Evolutionary conservation across 495 filamentous ascomycete genomes (phyloP).

Genomic region (Aspergillus heteromorphus): DNA sequence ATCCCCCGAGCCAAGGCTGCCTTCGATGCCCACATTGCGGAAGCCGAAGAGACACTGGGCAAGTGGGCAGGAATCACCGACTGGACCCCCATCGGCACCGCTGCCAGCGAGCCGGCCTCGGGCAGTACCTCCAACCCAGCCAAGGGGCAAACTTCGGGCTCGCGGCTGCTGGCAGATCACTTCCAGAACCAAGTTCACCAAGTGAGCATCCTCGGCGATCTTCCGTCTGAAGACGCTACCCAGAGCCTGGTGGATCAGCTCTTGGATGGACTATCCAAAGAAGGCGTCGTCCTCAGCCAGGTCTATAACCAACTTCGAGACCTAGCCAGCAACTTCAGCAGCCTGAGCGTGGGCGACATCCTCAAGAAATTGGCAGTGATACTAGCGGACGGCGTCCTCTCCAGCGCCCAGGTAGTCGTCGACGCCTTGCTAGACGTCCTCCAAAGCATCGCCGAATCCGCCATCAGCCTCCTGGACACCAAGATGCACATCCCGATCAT

Average conservation of each 20-base stretch:
- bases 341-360: neutral
- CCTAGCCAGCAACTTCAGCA: neutral
- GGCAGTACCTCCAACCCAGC: neutral
- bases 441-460: neutral
- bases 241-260: neutral
- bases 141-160: neutral
- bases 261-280: neutral
- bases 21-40: neutral
- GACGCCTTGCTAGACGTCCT: slow-evolving; percentile 10
- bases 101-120: neutral
- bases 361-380: neutral
- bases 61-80: slow-evolving; percentile 1
- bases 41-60: neutral
- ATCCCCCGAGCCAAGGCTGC: neutral
- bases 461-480: neutral
- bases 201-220: neutral
- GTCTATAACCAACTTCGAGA: neutral
- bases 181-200: slow-evolving; percentile 1
- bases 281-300: neutral
- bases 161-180: neutral
- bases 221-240: neutral
- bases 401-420: neutral
- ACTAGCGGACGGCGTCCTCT: neutral
- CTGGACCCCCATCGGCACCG: neutral
- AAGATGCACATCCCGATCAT: slow-evolving; percentile 15